A percentile compares a stretch with the other conserved stretches of the same genome.
phyloP scores from a whole-genome alignment of 345 rosid species.

The Salix koriyanagi region DNA sequence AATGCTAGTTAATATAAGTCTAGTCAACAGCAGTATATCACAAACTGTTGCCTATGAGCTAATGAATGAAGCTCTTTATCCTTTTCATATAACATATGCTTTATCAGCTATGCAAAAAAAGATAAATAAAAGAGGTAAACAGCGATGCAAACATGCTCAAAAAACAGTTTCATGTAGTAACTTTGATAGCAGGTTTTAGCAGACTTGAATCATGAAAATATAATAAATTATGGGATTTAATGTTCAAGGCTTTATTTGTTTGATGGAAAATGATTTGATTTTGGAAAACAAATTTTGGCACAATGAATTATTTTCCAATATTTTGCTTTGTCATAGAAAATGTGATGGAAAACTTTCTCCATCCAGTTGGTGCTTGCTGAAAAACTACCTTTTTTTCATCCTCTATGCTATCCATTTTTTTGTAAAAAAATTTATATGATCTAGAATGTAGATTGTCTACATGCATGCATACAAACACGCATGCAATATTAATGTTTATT shows the following conservation, averaged over 20 bases:
- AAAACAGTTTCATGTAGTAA: not conserved
- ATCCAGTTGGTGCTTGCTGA: too few relatives aligned
- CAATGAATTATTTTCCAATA: too few relatives aligned
- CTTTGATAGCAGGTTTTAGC: not conserved
- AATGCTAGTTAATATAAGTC: not conserved
- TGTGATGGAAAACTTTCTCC: not conserved
- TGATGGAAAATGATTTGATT: too few relatives aligned
- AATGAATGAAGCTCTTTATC: not conserved
- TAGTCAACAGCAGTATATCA: not conserved
- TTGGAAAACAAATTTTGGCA: too few relatives aligned
- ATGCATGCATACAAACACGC: too few relatives aligned
- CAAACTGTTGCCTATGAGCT: not conserved
- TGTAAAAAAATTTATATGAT: not conserved
- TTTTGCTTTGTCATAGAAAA: not conserved
- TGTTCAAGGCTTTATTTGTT: not conserved
- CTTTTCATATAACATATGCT: not conserved
- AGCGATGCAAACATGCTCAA: not conserved
- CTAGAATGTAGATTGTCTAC: too few relatives aligned
- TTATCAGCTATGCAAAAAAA: not conserved
- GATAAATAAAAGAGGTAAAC: not conserved
- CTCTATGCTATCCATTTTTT: not conserved
- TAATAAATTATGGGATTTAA: not conserved
- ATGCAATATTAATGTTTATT: too few relatives aligned
- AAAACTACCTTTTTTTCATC: not conserved
- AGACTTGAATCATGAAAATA: not conserved